phyloP scores from a whole-genome alignment of 306 rosid genomes.

The Medicago ruthenica region DNA sequence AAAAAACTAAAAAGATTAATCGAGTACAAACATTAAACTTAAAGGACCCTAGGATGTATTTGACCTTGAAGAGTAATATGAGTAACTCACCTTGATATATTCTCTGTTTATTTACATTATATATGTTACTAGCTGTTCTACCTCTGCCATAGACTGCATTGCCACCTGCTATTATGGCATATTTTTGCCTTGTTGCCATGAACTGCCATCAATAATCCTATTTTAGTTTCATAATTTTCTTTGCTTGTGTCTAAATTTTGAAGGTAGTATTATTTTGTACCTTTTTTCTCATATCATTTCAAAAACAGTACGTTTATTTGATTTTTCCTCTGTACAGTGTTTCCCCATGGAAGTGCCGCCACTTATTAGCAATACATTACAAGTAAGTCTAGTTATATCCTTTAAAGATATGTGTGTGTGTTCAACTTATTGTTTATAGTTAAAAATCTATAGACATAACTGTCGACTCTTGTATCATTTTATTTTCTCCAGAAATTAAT shows the following conservation, averaged over 20 bases:
- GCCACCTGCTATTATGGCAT: conserved; percentile 1
- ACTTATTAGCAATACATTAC: conserved; percentile 82
- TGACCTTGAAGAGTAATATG: not conserved
- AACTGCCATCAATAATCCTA: not conserved
- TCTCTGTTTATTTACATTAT: not conserved
- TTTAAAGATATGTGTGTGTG: conserved; percentile 8
- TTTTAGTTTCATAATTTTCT: conserved; percentile 17
- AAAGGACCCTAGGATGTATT: no score
- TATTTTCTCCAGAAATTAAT: conserved; percentile 71
- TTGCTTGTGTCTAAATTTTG: conserved; percentile 12
- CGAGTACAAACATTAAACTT: no score
- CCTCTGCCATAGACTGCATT: not conserved
- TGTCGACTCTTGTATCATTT: conserved; percentile 35
- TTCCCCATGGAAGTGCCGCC: conserved; percentile 85
- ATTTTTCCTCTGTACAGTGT: conserved; percentile 65
- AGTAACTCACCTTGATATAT: not conserved
- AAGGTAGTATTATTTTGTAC: conserved; percentile 11
- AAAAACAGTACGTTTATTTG: conserved; percentile 15
- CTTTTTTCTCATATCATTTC: conserved; percentile 13
- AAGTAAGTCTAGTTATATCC: conserved; percentile 63
- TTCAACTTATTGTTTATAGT: conserved; percentile 16
- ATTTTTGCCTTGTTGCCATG: conserved; percentile 6
- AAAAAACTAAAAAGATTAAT: no score
- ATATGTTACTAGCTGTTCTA: not conserved
- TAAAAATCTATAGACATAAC: conserved; percentile 22